phyloP scores from a whole-genome alignment of 2,329 filamentous ascomycete genomes.

The Cucurbitaria berberidis region DNA sequence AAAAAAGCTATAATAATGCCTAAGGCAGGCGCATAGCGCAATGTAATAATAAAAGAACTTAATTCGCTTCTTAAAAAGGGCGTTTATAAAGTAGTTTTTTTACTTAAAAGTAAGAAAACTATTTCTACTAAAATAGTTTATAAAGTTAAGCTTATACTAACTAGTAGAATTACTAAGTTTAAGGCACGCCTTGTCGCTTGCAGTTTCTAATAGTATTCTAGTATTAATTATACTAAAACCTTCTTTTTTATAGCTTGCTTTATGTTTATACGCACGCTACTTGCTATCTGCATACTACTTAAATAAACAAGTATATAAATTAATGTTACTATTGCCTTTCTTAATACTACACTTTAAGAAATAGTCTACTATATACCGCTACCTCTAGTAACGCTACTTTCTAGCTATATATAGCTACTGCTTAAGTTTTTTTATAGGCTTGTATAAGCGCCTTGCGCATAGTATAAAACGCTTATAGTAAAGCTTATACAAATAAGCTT shows the following conservation, averaged over 20 bases:
- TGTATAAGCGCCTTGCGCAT: neutral
- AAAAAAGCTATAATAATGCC: neutral
- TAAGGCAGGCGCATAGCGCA: neutral
- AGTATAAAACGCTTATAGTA: neutral
- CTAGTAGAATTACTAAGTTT: neutral
- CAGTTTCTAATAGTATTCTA: neutral
- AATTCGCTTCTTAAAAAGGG: neutral
- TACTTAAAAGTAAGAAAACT: neutral
- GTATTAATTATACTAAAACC: neutral
- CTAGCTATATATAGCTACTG: neutral
- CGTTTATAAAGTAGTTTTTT: neutral
- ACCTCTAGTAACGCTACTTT: neutral
- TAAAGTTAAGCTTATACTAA: neutral
- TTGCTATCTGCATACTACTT: neutral
- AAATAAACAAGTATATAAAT: neutral
- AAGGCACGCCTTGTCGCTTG: neutral
- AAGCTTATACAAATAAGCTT: neutral
- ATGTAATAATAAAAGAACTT: neutral
- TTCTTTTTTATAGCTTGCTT: neutral
- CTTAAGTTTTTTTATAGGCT: neutral
- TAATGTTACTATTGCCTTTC: neutral
- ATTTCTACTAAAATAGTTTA: neutral
- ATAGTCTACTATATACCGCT: neutral
- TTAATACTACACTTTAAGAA: neutral
- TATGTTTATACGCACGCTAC: neutral